Base-by-base conservation (phyloP, 495 filamentous ascomycete genomes). In the Ramalina peruviana region DNA sequence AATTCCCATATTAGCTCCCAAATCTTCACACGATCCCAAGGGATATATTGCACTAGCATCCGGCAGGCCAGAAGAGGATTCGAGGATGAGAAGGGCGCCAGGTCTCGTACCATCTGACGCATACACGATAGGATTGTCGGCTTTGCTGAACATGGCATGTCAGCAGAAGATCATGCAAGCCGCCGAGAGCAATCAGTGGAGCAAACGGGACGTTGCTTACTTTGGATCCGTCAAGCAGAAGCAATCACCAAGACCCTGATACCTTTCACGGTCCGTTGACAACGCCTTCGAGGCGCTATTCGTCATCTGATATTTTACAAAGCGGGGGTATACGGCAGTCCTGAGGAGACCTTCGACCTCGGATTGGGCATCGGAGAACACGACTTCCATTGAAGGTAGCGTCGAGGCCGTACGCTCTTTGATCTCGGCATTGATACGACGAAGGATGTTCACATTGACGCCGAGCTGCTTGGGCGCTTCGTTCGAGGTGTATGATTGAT, bases 41-140 rank as follows among this genome's bases (percentile, higher is more conserved):
- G 30, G 7, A 33, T 13, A 33, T 33, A 7, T 11, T 6, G 30
- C 30, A 33, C 30, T 4, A 25, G 23, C 23, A 25, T 2, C 23
- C 3, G 3, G 23, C 23, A 4, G 4, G 23, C 23, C 23, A 25
- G 23, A 25, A 25, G 23, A 25, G 30, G 30, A 7, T 33, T 33
- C 7, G 0, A 33, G 12, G 7, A 33, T 2, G 12, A 1, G 30
- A 13, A 33, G 30, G 30, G 30, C 3, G 9, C 30, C 5, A 33
- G 30, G 30, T 10, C 12, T 33, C 30, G 12, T 33, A 33, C 30
- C 71, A 51, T 77, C 73, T 5, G 73, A 75, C 17, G 69, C 72
- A 50, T 52, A 71, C 6, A 74, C 49, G 43, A 76, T 69, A 2
- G 73, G 72, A 54, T 77, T 75, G 50, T 75, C 72, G 2, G 66